These are phyloP conservation scores for Ambrosiella xylebori DNA, from an alignment of 2,329 filamentous ascomycete species.

Conservation along the genomic window DNA sequence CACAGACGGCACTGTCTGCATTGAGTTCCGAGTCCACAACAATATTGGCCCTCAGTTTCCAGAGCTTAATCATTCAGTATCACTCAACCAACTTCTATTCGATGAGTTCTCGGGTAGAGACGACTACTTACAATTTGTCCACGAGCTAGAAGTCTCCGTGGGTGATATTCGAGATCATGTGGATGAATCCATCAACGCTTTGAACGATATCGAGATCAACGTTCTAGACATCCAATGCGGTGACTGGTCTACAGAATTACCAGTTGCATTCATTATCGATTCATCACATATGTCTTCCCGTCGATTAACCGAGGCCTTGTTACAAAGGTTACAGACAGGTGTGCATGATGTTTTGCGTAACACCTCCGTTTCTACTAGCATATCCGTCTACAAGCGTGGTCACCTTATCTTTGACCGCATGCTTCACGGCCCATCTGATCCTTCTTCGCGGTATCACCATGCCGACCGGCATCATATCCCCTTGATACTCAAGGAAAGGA, in stretches of 20 bases:
- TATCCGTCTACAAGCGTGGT: slow-evolving; percentile 34
- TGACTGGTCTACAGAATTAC: slow-evolving; percentile 30
- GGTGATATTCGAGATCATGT: slow-evolving; percentile 22
- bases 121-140: slow-evolving; percentile 29
- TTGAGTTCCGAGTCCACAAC: slow-evolving; percentile 31
- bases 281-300: slow-evolving; percentile 26
- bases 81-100: slow-evolving; percentile 29
- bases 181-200: slow-evolving; percentile 24
- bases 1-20: slow-evolving; percentile 27
- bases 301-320: slow-evolving; percentile 29
- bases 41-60: slow-evolving; percentile 31
- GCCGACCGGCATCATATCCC: slow-evolving; percentile 23
- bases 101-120: slow-evolving; percentile 25
- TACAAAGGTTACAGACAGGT: slow-evolving; percentile 34
- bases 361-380: slow-evolving; percentile 28
- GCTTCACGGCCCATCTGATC: slow-evolving; percentile 24
- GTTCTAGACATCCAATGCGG: slow-evolving; percentile 29
- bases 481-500: slow-evolving; percentile 26
- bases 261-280: slow-evolving; percentile 28
- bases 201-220: slow-evolving; percentile 32
- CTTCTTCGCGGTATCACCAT: slow-evolving; percentile 16
- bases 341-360: slow-evolving; percentile 31
- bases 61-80: slow-evolving; percentile 27
- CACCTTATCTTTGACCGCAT: slow-evolving; percentile 35
- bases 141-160: slow-evolving; percentile 23